phyloP scores from a whole-genome alignment of 768 basidiomycete species.

The Amanita rubescens region DNA sequence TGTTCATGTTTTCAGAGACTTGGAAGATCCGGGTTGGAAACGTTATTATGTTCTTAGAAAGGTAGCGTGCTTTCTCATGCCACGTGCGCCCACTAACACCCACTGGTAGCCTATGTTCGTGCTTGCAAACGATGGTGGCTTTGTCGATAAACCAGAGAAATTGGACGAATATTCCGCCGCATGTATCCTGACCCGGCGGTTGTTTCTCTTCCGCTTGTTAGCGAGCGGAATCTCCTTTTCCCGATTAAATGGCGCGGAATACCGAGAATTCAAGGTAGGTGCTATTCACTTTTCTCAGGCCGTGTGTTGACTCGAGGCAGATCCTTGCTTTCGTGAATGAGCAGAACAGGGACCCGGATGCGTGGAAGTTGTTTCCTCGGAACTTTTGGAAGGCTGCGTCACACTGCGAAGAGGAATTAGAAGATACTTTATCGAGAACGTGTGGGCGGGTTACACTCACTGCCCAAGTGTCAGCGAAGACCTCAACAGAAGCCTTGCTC shows the following conservation, averaged over 20 bases:
- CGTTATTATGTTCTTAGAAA: slow-evolving; percentile 34
- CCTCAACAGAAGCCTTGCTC: not conserved
- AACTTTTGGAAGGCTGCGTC: slow-evolving; percentile 5
- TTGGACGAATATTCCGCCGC: slow-evolving; percentile 8
- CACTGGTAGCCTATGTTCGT: slow-evolving; percentile 69
- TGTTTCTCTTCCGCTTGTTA: slow-evolving; percentile 43
- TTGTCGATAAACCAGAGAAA: slow-evolving; percentile 7
- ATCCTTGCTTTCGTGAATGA: slow-evolving; percentile 55
- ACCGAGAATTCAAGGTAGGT: slow-evolving; percentile 55
- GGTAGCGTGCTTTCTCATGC: slow-evolving; percentile 21
- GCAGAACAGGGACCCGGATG: slow-evolving; percentile 10
- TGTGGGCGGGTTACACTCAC: not conserved
- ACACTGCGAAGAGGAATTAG: not conserved
- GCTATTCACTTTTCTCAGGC: not conserved
- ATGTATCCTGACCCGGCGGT: slow-evolving; percentile 38
- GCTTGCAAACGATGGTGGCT: slow-evolving; percentile 48
- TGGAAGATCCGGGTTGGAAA: slow-evolving; percentile 43
- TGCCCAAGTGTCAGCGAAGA: not conserved
- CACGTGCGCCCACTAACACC: not conserved
- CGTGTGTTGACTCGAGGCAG: slow-evolving; percentile 24
- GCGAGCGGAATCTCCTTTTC: slow-evolving; percentile 43
- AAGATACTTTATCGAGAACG: not conserved
- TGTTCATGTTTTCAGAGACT: slow-evolving; percentile 38
- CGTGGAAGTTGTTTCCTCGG: not conserved
- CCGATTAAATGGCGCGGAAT: slow-evolving; percentile 46